Evolutionary conservation across 768 basidiomycete species (phyloP).

Genomic region (Lactarius sp.): DNA sequence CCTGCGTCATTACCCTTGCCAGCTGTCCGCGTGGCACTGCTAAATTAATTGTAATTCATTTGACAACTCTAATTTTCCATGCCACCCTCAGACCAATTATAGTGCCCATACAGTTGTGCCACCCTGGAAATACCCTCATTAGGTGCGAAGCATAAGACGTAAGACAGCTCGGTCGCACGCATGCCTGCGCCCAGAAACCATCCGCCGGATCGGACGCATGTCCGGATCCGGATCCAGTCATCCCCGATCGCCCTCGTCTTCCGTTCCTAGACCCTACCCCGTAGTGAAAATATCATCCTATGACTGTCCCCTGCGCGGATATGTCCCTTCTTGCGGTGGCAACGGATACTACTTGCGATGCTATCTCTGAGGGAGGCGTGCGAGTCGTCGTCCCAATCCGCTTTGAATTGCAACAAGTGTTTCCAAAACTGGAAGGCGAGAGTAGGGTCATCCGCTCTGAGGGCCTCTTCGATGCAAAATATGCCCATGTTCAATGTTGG

Average conservation of each 20-base stretch:
- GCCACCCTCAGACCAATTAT: background rate
- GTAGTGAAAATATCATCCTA: slow-evolving; percentile 35
- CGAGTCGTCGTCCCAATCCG: slow-evolving; percentile 45
- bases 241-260: background rate
- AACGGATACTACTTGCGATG: slow-evolving; percentile 38
- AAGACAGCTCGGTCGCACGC: slow-evolving; percentile 2
- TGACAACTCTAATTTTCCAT: slow-evolving; percentile 21
- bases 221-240: background rate
- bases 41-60: slow-evolving; percentile 1
- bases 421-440: slow-evolving; percentile 62
- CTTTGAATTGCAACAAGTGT: slow-evolving; percentile 40
- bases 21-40: slow-evolving; percentile 13
- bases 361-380: slow-evolving; percentile 41
- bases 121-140: slow-evolving; percentile 1
- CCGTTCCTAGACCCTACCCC: slow-evolving; percentile 15
- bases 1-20: slow-evolving; percentile 11
- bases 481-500: slow-evolving; percentile 47
- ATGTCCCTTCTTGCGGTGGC: slow-evolving; percentile 29
- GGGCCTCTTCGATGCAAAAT: slow-evolving; percentile 46
- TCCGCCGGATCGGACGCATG: slow-evolving; percentile 8
- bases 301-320: slow-evolving; percentile 28
- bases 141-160: background rate
- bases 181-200: background rate
- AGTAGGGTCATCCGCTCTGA: slow-evolving; percentile 44
- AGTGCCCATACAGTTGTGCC: background rate